A percentile compares a stretch with the other conserved stretches of the same genome.
phyloP scores from a whole-genome alignment of 2,329 filamentous ascomycete genomes.

The Fusarium compactum region DNA sequence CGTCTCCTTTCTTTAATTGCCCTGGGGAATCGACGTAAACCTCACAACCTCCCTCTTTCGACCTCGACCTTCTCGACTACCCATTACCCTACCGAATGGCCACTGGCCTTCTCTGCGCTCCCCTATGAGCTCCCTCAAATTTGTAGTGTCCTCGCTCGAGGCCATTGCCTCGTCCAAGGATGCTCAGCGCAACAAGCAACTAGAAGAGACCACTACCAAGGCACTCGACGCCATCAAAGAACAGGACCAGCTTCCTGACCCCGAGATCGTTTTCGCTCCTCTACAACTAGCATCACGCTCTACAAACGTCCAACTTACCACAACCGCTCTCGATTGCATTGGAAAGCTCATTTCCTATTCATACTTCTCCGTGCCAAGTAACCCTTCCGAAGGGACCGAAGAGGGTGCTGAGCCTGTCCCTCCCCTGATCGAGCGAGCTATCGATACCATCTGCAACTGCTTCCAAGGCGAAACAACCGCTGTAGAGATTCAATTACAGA shows the following conservation, averaged over 20 bases:
- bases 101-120: conserved; percentile 59
- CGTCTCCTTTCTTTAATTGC: conserved; percentile 44
- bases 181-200: conserved; percentile 85
- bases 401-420: conserved; percentile 59
- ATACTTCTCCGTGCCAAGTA: conserved; percentile 85
- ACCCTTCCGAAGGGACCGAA: conserved; percentile 52
- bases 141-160: conserved; percentile 93
- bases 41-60: conserved; percentile 23
- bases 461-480: conserved; percentile 97
- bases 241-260: conserved; percentile 85
- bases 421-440: conserved; percentile 94
- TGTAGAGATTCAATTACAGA: conserved; percentile 93
- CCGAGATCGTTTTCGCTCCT: conserved; percentile 91
- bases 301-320: conserved; percentile 85
- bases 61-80: conserved; percentile 17
- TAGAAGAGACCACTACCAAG: conserved; percentile 83
- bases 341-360: conserved; percentile 99
- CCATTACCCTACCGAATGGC: conserved; percentile 57
- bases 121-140: conserved; percentile 92
- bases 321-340: conserved; percentile 94
- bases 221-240: conserved; percentile 89
- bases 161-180: conserved; percentile 93
- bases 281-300: conserved; percentile 90
- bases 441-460: conserved; percentile 99
- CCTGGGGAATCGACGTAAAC: conserved; percentile 32